Percentiles rank a stretch among this genome's conserved stretches.
Evolutionary conservation across 106 monocot species (phyloP).

Genomic region (Allium fistulosum): DNA sequence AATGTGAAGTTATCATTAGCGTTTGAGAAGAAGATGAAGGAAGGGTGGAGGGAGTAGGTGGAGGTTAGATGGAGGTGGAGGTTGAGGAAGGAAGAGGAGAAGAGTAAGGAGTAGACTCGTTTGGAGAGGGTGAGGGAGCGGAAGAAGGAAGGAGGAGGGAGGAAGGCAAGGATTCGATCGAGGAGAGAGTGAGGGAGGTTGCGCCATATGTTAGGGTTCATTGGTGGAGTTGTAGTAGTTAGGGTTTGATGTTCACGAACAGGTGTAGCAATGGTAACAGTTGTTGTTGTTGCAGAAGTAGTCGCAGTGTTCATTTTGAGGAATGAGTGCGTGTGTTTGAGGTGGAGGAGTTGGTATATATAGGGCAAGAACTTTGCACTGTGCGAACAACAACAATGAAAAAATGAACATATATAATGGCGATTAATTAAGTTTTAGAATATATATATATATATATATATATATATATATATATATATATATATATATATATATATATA

Average conservation of each 20-base stretch:
- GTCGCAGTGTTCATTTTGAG: not conserved
- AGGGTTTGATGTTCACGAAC: not conserved
- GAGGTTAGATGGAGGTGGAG: constrained; percentile 7
- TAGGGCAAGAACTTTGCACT: too few relatives aligned
- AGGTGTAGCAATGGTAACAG: not conserved
- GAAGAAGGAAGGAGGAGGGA: constrained; percentile 16
- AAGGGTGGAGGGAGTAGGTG: not conserved
- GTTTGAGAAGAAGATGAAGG: constrained; percentile 11
- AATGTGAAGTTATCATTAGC: not conserved
- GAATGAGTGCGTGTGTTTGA: not conserved
- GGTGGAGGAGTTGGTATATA: not conserved
- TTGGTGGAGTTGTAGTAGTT: not conserved
- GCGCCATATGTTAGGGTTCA: constrained; percentile 18
- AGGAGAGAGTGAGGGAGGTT: constrained; percentile 9
- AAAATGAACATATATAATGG: too few relatives aligned
- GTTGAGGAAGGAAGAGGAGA: constrained; percentile 14
- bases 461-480: too few relatives aligned
- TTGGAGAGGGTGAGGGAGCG: constrained; percentile 8
- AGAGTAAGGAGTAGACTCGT: constrained; percentile 16
- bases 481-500: too few relatives aligned
- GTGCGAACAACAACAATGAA: too few relatives aligned
- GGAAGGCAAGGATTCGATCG: constrained; percentile 17
- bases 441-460: too few relatives aligned
- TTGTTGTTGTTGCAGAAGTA: not conserved
- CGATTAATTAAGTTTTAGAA: too few relatives aligned